These are phyloP conservation scores for Polysphondylium violaceum DNA, from an alignment of 78 protist species.

Conservation along the genomic window DNA sequence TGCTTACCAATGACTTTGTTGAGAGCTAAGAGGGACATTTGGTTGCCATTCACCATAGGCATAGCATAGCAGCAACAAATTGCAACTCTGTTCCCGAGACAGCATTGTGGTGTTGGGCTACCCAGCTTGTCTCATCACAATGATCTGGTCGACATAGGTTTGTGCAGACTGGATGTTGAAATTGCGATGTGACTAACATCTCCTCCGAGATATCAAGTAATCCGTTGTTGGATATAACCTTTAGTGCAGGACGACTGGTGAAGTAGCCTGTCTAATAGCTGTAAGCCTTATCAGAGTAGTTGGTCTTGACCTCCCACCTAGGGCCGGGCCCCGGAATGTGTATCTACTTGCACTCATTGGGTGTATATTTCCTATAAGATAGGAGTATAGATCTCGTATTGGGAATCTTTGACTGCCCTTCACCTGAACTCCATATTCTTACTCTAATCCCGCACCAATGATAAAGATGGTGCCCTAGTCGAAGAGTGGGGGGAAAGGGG, in stretches of 20 bases:
- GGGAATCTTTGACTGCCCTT: conserved; percentile 52
- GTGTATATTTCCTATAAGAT: conserved; percentile 77
- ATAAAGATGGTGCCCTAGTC: conserved; percentile 85
- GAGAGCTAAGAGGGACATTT: not conserved
- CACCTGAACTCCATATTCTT: conserved; percentile 84
- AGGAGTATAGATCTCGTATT: conserved; percentile 77
- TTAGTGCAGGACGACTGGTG: conserved; percentile 86
- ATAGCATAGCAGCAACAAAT: conserved; percentile 87
- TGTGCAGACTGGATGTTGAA: not conserved
- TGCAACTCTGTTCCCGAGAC: conserved; percentile 91
- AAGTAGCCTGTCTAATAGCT: conserved; percentile 96
- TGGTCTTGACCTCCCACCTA: conserved; percentile 73
- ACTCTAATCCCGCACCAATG: conserved; percentile 18
- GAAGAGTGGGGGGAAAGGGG: conserved; percentile 93
- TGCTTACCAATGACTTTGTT: conserved; percentile 4
- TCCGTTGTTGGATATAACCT: conserved; percentile 64
- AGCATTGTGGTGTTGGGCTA: conserved; percentile 94
- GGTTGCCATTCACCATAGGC: conserved; percentile 77
- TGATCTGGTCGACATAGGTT: not conserved
- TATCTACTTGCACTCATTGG: conserved; percentile 74
- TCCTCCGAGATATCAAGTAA: conserved; percentile 70
- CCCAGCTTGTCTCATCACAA: conserved; percentile 69
- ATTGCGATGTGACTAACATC: conserved; percentile 35
- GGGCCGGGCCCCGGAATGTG: conserved; percentile 25
- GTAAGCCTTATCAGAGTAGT: conserved; percentile 87